Conservation (phyloP, 192 early-diverging fungal species). For the Lobosporangium transversale region DNA sequence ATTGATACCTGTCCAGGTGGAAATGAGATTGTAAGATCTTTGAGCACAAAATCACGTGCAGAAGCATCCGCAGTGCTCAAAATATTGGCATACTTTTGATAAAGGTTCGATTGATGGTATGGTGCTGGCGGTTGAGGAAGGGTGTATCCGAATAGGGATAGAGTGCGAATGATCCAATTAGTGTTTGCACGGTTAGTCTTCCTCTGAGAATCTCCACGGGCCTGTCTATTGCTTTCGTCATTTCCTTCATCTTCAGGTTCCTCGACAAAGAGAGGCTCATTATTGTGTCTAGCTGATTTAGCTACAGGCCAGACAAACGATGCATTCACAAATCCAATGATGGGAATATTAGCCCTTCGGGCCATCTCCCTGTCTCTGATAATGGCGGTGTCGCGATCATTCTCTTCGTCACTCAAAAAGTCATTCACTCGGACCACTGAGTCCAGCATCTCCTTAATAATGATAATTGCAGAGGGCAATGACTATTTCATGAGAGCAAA, state of each 20-base stretch:
- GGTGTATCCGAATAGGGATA: conserved; percentile 44
- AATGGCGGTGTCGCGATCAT: conserved; percentile 43
- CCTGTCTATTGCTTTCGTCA: neutral
- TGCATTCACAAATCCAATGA: conserved; percentile 48
- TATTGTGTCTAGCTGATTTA: conserved; percentile 4
- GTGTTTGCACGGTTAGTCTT: neutral
- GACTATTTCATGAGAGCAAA: conserved; percentile 8
- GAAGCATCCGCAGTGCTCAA: neutral
- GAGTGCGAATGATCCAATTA: conserved; percentile 44
- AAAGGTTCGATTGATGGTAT: neutral
- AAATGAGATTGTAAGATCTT: conserved; percentile 31
- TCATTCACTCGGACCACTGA: conserved; percentile 42
- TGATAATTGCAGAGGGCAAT: conserved; percentile 20
- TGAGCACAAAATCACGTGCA: conserved; percentile 18
- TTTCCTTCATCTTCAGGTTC: conserved; percentile 33
- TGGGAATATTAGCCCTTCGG: conserved; percentile 40
- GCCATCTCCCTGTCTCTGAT: conserved; percentile 47
- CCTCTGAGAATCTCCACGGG: neutral
- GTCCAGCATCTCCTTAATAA: conserved; percentile 32
- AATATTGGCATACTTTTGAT: conserved; percentile 3
- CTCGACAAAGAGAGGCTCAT: conserved; percentile 30
- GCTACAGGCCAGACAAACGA: conserved; percentile 42
- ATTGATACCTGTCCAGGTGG: conserved; percentile 39
- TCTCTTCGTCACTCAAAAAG: conserved; percentile 45
- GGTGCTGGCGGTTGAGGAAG: conserved; percentile 19